Percentiles rank a stretch among this genome's conserved stretches.
Conservation (phyloP, 768 basidiomycete genomes). For the Russula dissimulans region DNA sequence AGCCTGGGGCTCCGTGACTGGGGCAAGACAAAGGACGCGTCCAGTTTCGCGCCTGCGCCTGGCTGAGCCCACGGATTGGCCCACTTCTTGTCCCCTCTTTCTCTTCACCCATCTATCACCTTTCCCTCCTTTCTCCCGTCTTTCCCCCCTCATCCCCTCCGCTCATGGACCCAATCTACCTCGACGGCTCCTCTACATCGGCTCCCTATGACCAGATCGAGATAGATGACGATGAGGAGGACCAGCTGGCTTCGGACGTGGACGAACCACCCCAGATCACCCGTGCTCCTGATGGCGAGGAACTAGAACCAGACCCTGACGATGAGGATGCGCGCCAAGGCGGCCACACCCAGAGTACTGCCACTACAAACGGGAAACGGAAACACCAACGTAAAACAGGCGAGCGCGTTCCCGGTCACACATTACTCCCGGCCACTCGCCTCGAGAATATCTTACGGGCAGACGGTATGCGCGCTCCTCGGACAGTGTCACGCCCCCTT, state of each 20-base stretch:
- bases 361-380: conserved; percentile 10
- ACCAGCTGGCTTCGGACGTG: conserved; percentile 18
- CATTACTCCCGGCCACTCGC: conserved; percentile 15
- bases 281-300: conserved; percentile 14
- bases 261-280: conserved; percentile 5
- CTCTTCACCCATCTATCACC: not conserved
- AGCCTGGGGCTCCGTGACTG: not conserved
- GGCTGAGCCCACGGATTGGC: not conserved
- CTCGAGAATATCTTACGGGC: conserved; percentile 19
- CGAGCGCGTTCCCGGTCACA: conserved; percentile 17
- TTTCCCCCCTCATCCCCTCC: conserved; percentile 1
- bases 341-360: not conserved
- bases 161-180: conserved; percentile 20
- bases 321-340: conserved; percentile 10
- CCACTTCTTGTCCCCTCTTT: conserved; percentile 2
- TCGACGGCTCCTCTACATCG: conserved; percentile 12
- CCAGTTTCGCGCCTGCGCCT: conserved; percentile 3
- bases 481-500: not conserved
- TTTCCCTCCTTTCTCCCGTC: conserved; percentile 1
- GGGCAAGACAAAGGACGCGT: not conserved
- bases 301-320: conserved; percentile 18
- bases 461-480: conserved; percentile 12
- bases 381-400: conserved; percentile 16
- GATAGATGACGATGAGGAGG: conserved; percentile 21
- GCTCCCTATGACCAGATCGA: conserved; percentile 14